Conservation (phyloP, 805 yeast genomes). For the Candida sakaeoensis region DNA sequence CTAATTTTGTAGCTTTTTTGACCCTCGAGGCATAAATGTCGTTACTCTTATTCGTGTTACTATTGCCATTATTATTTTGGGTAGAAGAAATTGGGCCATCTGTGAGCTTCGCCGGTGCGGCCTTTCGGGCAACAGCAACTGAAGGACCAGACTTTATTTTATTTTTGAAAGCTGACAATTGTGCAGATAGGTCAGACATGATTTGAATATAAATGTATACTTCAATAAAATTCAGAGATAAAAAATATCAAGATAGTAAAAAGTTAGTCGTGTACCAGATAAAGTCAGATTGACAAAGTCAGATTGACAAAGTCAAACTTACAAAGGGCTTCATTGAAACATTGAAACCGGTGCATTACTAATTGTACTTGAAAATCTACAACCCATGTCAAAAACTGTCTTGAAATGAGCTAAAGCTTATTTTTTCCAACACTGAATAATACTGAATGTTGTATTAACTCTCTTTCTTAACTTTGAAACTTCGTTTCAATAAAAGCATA, state of each 20-base stretch:
- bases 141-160: constrained; percentile 44
- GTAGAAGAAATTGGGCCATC: constrained; percentile 9
- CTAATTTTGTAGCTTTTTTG: constrained; percentile 17
- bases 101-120: constrained; percentile 17
- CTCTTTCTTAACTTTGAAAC: too few species aligned
- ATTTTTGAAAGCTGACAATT: constrained; percentile 43
- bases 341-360: too few species aligned
- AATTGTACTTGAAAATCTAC: too few species aligned
- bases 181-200: constrained; percentile 40
- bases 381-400: too few species aligned
- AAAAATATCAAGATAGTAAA: not conserved
- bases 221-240: not conserved
- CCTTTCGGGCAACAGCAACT: constrained; percentile 30
- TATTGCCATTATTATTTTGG: not conserved
- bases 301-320: too few species aligned
- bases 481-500: too few species aligned
- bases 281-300: too few species aligned
- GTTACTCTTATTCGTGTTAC: not conserved
- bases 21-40: not conserved
- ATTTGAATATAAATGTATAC: not conserved
- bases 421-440: too few species aligned
- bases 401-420: too few species aligned
- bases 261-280: too few species aligned
- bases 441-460: too few species aligned
- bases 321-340: too few species aligned